Evolutionary conservation across 192 early-diverging fungal species (phyloP), one percentile per base, ranked within the genome.

Genomic region (Geranomyces michiganensis): DNA sequence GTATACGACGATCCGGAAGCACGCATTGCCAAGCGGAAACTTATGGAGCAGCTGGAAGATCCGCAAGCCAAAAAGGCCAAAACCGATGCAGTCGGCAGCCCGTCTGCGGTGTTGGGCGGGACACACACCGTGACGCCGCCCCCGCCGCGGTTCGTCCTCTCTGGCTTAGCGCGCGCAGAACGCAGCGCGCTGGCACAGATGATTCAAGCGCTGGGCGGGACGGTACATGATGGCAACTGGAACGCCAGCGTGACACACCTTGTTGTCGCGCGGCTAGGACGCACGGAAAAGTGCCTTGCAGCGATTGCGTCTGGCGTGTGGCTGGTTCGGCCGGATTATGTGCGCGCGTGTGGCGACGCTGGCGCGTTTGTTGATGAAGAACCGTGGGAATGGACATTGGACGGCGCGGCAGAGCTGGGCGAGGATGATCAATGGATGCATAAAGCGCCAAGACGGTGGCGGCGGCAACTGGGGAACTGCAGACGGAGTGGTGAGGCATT

Each of bases 201-300:
- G 14, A 73, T 83, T 9, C 49, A 22, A 32, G 8, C 10, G 21
- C 63, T 83, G 33, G 81, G 81, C 48, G 81, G 79, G 10, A 76
- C 33, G 31, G 68, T 81, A 24, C 36, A 76, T 14, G 72, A 76
- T 41, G 74, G 67, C 26, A 24, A 22, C 14, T 83, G 81, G 81
- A n/a, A 76, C 33, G 21, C 27, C 26, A 62, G 58, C 19, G 77
- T 73, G n/a, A 83, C 79, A 29, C 81, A 83, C 70, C 71, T 83
- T 47, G 63, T 83, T 31, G 30, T 60, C 27, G 3, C 15, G 27
- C 56, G 64, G 43, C 81, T 80, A 24, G 66, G n/a, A 15, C 33
- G 71, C 8, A 79, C 79, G 13, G 81, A 83, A 44, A 83, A 83
- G 68, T 80, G 70, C 32, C 68, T 73, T 32, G 76, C 76, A 0